These are phyloP conservation scores for Chenopodium berlandieri DNA, from an alignment of 148 eudicot species.

Conservation along the genomic window DNA sequence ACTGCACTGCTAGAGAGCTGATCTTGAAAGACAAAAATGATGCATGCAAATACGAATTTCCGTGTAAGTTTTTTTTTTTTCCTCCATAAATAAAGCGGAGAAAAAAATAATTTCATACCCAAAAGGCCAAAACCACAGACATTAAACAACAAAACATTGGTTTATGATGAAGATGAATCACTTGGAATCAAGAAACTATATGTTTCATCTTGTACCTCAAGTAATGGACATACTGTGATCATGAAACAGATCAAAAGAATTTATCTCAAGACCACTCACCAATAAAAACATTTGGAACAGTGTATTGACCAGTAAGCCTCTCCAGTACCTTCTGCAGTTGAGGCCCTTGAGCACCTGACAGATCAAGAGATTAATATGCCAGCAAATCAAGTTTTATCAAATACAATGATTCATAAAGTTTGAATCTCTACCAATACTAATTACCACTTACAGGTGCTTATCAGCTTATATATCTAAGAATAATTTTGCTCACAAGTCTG, in stretches of 20 bases:
- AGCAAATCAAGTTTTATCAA: constrained; percentile 11
- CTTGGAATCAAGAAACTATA: neutral
- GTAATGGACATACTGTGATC: neutral
- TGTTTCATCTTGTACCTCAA: neutral
- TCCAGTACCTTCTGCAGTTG: constrained; percentile 82
- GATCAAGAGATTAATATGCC: constrained; percentile 9
- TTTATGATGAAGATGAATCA: neutral
- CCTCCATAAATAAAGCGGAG: neutral
- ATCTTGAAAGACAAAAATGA: neutral
- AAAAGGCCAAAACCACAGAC: no score
- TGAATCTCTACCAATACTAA: no score
- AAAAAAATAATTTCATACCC: neutral
- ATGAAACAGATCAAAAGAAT: neutral
- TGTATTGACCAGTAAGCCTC: constrained; percentile 77
- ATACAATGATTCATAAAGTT: neutral
- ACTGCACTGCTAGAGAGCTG: neutral
- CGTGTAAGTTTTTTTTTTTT: neutral
- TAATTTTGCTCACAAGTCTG: no score
- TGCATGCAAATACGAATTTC: neutral
- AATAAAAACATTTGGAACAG: constrained; percentile 93
- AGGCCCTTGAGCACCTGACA: constrained; percentile 85
- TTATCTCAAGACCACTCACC: constrained; percentile 42
- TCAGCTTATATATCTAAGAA: no score
- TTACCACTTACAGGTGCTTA: no score
- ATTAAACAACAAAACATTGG: neutral